Evolutionary conservation across 2,329 filamentous ascomycete species (phyloP).

Genomic region (Paradendryphiella salina): DNA sequence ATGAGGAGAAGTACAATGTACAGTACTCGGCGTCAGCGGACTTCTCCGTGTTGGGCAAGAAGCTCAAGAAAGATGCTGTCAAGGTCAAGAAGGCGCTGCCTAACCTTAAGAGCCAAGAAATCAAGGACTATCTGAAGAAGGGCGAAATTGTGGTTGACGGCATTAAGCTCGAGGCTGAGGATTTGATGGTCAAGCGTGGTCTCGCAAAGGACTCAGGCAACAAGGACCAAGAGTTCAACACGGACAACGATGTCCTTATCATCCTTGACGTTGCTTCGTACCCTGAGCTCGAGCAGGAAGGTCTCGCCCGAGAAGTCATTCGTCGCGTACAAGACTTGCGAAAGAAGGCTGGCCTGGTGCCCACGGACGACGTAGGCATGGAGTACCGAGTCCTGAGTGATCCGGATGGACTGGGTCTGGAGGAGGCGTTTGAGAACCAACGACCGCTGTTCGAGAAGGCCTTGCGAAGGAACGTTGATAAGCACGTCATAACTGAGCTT

Average conservation of each 20-base stretch:
- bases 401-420: conserved; percentile 74
- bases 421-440: conserved; percentile 70
- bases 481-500: conserved; percentile 63
- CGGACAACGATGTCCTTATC: conserved; percentile 85
- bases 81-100: conserved; percentile 91
- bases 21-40: conserved; percentile 89
- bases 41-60: conserved; percentile 94
- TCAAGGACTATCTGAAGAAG: conserved; percentile 73
- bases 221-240: conserved; percentile 80
- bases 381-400: conserved; percentile 82
- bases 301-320: conserved; percentile 87
- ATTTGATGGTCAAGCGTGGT: conserved; percentile 79
- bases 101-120: conserved; percentile 73
- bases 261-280: conserved; percentile 84
- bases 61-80: conserved; percentile 91
- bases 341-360: conserved; percentile 88
- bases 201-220: conserved; percentile 72
- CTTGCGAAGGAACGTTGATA: conserved; percentile 74
- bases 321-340: conserved; percentile 88
- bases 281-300: conserved; percentile 84
- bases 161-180: conserved; percentile 78
- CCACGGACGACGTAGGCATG: conserved; percentile 95
- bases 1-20: conserved; percentile 90
- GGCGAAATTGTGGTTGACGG: conserved; percentile 82
- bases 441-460: conserved; percentile 72